Base-by-base conservation (phyloP, 108 stramenopile genomes). In the Pseudonitzschia delicatissima region DNA sequence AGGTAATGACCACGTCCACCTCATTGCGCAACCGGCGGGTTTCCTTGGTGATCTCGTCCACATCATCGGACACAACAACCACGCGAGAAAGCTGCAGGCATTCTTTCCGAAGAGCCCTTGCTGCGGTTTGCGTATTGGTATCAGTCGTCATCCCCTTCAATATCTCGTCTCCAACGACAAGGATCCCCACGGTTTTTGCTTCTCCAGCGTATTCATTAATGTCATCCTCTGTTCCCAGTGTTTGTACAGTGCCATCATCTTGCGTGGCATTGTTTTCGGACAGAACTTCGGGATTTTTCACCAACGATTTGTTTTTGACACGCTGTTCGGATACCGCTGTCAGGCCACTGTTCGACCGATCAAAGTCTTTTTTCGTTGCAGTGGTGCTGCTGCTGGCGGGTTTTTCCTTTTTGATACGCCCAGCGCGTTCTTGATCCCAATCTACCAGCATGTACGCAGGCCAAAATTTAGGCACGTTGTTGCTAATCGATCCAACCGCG, bases 151-250 rank as follows among this genome's bases (percentile, higher is more conserved):
- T 76, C 0, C 97, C 97, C 57, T 96, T 96, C 20, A 98, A 66
- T 36, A 98, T 93, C 73, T 98, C 97, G 59, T 98, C 97, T 13
- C 97, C 97, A 60, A 98, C 91, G 15, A 98, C 79, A 27, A 96
- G 53, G 0, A 96, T 63, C 1, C 84, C 95, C 1, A 92, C 91
- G 3, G 86, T 57, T 49, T 68, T 73, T 13, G 65, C 11, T 27
- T 4, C 4, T 33, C 45, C 58, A 21, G 2, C 47, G 44, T 25
- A 45, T 9, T 40, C 28, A 35, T 31, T 23, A 9, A 27, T 23
- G 34, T 65, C 64, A 23, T 69, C 58, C 11, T 39, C 37, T 49
- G 48, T 49, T 49, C 48, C 48, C n/a, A 49, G 48, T 34, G 53
- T 33, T 33, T 25, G 31, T 15, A 12, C 53, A n/a, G 31, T 28